phyloP scores from a whole-genome alignment of 1,139 yeast genomes.

The Casaregolazyma suthepensis region DNA sequence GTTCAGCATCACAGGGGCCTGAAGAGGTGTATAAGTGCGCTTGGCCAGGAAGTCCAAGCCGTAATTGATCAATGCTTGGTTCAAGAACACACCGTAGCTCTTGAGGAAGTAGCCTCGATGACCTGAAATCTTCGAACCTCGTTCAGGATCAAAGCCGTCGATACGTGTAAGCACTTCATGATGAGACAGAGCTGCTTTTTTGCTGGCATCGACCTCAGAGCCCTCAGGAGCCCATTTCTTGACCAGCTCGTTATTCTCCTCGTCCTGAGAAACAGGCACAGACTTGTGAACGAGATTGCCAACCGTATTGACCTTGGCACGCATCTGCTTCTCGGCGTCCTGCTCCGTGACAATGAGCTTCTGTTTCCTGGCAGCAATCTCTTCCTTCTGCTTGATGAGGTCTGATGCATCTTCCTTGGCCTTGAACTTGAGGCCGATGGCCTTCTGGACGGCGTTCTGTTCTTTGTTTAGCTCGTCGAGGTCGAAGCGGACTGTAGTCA shows the following conservation, averaged over 20 bases:
- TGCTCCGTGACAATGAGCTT: conserved; percentile 61
- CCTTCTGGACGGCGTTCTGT: conserved; percentile 83
- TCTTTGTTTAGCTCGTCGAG: conserved; percentile 85
- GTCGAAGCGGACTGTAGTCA: conserved; percentile 59
- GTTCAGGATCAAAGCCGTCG: conserved; percentile 97
- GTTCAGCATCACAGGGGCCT: conserved; percentile 99
- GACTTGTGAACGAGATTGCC: conserved; percentile 93
- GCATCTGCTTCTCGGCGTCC: conserved; percentile 68
- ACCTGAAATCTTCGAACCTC: conserved; percentile 97
- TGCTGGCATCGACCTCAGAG: conserved; percentile 45
- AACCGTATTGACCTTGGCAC: conserved; percentile 74
- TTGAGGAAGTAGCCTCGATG: conserved; percentile 98
- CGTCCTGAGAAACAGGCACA: conserved; percentile 82
- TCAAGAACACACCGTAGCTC: conserved; percentile 91
- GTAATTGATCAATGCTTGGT: conserved; percentile 96
- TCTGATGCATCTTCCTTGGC: conserved; percentile 91
- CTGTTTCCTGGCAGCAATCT: conserved; percentile 63
- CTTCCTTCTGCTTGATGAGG: conserved; percentile 73
- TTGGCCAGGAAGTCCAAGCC: conserved; percentile 80
- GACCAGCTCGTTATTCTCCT: conserved; percentile 82
- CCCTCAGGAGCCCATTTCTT: conserved; percentile 82
- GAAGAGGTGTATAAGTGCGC: conserved; percentile 82
- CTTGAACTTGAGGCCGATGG: conserved; percentile 85
- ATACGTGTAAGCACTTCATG: conserved; percentile 91
- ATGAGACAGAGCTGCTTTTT: conserved; percentile 77